Base-by-base conservation (phyloP, 176 grass and related monocot genomes). In the Eleusine coracana region DNA sequence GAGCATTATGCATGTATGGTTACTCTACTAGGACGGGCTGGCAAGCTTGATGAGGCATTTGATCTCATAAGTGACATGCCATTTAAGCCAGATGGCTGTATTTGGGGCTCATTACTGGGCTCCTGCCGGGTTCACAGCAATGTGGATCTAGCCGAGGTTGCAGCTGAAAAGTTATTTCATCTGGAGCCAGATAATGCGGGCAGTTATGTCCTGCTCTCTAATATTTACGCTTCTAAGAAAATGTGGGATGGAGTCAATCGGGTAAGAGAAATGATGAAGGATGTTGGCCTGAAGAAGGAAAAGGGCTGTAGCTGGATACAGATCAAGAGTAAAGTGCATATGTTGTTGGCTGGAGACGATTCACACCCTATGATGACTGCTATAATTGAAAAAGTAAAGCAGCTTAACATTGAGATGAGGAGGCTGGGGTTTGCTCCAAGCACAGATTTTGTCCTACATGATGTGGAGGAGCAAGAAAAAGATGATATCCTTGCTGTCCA, bases 391-490 rank as follows among this genome's bases (percentile, higher is more conserved):
- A 95, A 88, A 70, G 38, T 95, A 41, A 89, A 92, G 58, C 87
- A 95, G 71, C 78, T 95, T 74, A 70, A 63, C 5, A 7, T 81
- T 49, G 80, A 90, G 76, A 95, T 92, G 90, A 90, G 65, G 72
- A 92, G 73, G 56, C 61, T 92, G 45, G 93, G 90, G 20, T 95
- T 90, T 89, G 80, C 70, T 18, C 83, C 89, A 16, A 90, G 90
- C 68, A 92, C 79, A 18, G 80, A 92, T 67, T 92, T 90, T 84
- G 93, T 95, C 45, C 82, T 95, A 71, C 90, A 95, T 73, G 93
- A 95, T 42, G 90, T 95, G 31, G 90, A 95, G 77, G 93, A 95
- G 45, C 90, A 92, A 88, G 93, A 95, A 86, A 95, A 92, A 17
- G 93, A 95, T 38, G 74, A 90, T n/a, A 92, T 95, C 44, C 74